A percentile compares a stretch with the other conserved stretches of the same genome.
Evolutionary conservation across 257 asterid species (phyloP).

Genomic region (Primulina huaijiensis): DNA sequence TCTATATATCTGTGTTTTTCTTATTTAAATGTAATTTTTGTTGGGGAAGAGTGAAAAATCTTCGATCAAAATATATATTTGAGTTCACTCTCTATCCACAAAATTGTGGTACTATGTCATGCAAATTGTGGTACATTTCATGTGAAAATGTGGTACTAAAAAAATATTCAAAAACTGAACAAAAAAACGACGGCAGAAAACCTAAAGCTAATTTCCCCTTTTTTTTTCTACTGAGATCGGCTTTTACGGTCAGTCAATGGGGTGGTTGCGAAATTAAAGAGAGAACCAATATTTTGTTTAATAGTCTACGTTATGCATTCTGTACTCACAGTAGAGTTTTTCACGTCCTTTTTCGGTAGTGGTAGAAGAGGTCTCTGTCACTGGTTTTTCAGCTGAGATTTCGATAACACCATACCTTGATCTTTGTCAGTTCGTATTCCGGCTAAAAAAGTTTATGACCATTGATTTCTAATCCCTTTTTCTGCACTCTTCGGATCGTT

Average conservation of each 20-base stretch:
- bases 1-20: background rate
- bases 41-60: too few relatives aligned
- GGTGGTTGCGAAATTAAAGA: background rate
- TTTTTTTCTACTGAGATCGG: background rate
- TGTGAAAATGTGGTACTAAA: too few relatives aligned
- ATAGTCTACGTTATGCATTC: background rate
- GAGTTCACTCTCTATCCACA: too few relatives aligned
- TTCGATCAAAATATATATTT: too few relatives aligned
- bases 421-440: conserved; percentile 36
- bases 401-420: conserved; percentile 22
- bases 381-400: conserved; percentile 30
- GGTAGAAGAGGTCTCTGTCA: conserved; percentile 32
- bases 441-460: conserved; percentile 36
- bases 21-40: too few relatives aligned
- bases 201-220: too few relatives aligned
- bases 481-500: conserved; percentile 15
- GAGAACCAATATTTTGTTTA: background rate
- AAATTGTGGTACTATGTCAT: too few relatives aligned
- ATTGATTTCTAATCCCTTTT: conserved; percentile 52
- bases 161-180: too few relatives aligned
- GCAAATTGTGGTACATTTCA: too few relatives aligned
- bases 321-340: background rate
- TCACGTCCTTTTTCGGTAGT: background rate
- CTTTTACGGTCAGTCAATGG: background rate
- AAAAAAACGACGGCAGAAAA: accelerated